Conservation (phyloP, 2,329 filamentous ascomycete species). For the Fusarium sp. region DNA sequence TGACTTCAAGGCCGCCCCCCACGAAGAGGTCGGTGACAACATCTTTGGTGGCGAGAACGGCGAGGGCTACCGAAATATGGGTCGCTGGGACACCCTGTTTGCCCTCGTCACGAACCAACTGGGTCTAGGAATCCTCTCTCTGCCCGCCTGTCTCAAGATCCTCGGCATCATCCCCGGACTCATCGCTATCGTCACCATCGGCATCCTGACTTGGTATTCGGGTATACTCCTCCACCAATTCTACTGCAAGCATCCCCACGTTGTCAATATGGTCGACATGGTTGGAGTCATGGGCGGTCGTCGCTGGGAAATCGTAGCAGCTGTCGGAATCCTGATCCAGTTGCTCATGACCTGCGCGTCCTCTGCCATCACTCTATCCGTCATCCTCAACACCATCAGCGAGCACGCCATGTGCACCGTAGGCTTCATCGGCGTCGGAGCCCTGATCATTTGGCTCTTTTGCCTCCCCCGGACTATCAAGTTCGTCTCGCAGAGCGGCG, state of each 20-base stretch:
- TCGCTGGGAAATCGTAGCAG: conserved; percentile 4
- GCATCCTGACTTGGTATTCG: conserved; percentile 74
- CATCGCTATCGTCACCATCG: conserved; percentile 73
- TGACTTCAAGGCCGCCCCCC: conserved; percentile 4
- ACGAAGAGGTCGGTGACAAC: conserved; percentile 6
- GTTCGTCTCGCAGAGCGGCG: conserved; percentile 20
- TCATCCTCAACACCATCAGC: conserved; percentile 18
- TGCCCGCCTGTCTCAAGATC: conserved; percentile 77
- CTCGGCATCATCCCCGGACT: conserved; percentile 77
- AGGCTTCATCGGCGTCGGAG: conserved; percentile 1
- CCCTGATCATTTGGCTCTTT: conserved; percentile 9
- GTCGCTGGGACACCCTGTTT: conserved; percentile 33
- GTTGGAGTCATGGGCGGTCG: conserved; percentile 63
- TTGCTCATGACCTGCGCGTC: conserved; percentile 10
- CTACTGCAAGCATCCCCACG: conserved; percentile 76
- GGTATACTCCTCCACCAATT: conserved; percentile 69
- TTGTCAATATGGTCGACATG: conserved; percentile 79
- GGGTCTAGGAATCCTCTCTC: conserved; percentile 36
- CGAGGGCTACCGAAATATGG: conserved; percentile 31
- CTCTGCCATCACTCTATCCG: conserved; percentile 5
- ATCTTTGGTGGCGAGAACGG: conserved; percentile 21
- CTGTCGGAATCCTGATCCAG: conserved; percentile 3
- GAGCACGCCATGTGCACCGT: conserved; percentile 7
- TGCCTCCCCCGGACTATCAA: conserved; percentile 11
- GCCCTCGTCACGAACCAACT: conserved; percentile 38